These are phyloP conservation scores for Hymenoscyphus scutula DNA, from an alignment of 2,329 filamentous ascomycete species.

Conservation along the genomic window DNA sequence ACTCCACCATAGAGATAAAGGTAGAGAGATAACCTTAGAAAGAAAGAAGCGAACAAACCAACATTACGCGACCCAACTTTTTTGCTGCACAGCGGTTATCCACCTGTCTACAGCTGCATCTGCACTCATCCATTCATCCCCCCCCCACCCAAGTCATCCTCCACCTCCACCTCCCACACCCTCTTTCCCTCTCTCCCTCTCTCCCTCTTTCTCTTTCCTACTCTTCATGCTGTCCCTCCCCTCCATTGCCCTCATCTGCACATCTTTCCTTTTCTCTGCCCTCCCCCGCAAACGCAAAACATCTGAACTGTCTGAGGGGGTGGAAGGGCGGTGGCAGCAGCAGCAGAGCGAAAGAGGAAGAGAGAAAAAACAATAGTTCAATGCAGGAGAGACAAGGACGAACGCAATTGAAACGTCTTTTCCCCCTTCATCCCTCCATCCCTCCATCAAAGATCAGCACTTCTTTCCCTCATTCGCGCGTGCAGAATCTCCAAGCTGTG, in stretches of 20 bases:
- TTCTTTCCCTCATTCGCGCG: background rate
- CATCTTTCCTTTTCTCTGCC: background rate
- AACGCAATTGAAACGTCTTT: background rate
- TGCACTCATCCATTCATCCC: background rate
- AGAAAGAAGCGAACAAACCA: background rate
- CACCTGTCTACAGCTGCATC: background rate
- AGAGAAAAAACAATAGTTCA: background rate
- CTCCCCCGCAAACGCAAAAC: conserved; percentile 9
- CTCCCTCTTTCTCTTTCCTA: background rate
- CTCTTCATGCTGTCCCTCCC: background rate
- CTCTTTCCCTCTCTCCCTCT: background rate
- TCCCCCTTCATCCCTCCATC: conserved; percentile 1
- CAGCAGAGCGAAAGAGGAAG: no score
- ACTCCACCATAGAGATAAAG: background rate
- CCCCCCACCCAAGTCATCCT: background rate
- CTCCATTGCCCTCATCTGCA: background rate
- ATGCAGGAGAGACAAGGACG: background rate
- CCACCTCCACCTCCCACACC: background rate
- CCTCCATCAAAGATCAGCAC: background rate
- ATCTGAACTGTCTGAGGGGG: conserved; percentile 11
- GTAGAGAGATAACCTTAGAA: background rate
- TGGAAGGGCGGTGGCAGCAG: no score
- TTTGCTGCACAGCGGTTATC: background rate
- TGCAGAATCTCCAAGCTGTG: background rate
- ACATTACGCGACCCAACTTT: conserved; percentile 1